Evolutionary conservation across 2,329 filamentous ascomycete species (phyloP), one percentile per base, ranked within the genome.

Genomic region (Aspergillus nomiae): DNA sequence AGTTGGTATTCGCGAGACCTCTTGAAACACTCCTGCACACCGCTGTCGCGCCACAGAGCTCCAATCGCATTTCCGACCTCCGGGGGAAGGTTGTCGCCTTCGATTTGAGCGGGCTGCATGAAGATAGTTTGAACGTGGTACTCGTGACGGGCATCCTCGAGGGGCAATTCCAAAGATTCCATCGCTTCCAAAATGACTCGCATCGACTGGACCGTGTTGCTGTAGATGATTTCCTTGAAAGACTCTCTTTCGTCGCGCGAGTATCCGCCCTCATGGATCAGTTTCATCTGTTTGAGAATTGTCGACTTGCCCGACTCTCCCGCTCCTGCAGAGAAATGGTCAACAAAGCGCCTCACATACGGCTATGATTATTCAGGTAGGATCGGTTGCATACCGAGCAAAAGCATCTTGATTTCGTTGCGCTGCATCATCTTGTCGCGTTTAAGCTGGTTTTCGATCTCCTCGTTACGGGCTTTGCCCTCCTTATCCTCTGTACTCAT

Each of bases 401-500:
- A 87, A 74, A 99, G 86, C 95, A 99, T 98, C 88, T 99, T 99
- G 85, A 99, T 99, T 84, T 99, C 95, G 74, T 99, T 99, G 75
- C 94, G 90, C 85, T 97, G 94, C 86, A 96, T 91, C 92, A 98
- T 92, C 84, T 96, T 96, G 79, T 99, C 95, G 80, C 92, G 88
- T 88, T 97, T 98, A 78, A 98, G 86, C 86, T 98, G 94, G 81
- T 97, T 98, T 84, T 99, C 95, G 77, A 99, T 99, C 89, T 98
- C 94, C 87, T 99, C 95, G 80, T 99, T 98, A 74, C 95, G 90
- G 86, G 93, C 92, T 92, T 97, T 98, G 84, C 95, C 94, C 93
- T 98, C 95, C 90, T 97, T 97, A 85, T 98, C 95, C 86, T 98
- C 95, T 78, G 95, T 97, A 81, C 94, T 98, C 92, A 97, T 96